These are phyloP conservation scores for Fusarium musae DNA, from an alignment of 2,329 filamentous ascomycete species.

Conservation along the genomic window DNA sequence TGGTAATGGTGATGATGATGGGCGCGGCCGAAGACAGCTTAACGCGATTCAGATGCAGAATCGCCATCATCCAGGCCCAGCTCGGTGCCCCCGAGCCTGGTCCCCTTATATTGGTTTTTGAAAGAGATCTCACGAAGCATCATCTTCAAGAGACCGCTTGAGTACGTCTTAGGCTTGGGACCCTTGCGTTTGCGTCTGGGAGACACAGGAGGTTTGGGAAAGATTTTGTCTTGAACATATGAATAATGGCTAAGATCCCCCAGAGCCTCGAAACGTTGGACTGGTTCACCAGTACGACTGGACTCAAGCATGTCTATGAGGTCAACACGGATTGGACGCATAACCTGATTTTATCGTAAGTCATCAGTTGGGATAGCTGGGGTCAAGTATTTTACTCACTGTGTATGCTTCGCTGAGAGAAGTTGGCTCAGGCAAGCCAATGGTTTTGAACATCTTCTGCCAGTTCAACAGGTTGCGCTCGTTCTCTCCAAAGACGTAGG, in stretches of 20 bases:
- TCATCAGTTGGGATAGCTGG: too few species aligned
- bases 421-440: constrained; percentile 3
- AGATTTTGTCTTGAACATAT: neutral
- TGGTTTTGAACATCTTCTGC: constrained; percentile 15
- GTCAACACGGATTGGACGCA: constrained; percentile 19
- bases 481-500: constrained; percentile 9
- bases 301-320: neutral
- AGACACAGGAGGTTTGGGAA: neutral
- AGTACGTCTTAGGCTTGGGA: neutral
- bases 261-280: neutral
- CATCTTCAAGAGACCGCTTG: constrained; percentile 5
- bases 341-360: neutral
- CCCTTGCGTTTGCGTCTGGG: neutral
- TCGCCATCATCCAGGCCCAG: neutral
- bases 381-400: neutral
- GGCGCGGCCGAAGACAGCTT: neutral
- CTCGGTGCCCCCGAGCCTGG: neutral
- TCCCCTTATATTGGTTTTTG: rapidly evolving
- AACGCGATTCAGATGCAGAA: neutral
- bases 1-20: too few species aligned
- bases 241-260: too few species aligned
- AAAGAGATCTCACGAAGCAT: constrained; percentile 25
- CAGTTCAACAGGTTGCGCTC: constrained; percentile 6
- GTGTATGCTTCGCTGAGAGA: constrained; percentile 11
- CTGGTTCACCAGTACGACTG: neutral